phyloP scores from a whole-genome alignment of 2,329 filamentous ascomycete genomes.

The Chrysoporthe deuterocubensis region DNA sequence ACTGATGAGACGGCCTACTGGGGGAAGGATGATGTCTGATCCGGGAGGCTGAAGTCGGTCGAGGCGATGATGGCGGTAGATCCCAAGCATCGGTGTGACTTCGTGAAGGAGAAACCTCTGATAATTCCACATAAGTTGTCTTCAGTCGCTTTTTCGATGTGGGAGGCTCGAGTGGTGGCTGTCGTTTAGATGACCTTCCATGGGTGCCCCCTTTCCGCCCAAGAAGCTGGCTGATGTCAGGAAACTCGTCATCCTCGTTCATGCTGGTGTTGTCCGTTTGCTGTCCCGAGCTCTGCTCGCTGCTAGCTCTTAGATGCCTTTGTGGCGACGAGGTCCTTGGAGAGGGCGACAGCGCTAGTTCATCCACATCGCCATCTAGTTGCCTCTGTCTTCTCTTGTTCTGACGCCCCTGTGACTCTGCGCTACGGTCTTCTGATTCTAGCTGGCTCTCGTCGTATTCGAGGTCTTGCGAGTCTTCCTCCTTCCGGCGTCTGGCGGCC shows the following conservation, averaged over 20 bases:
- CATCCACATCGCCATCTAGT: slow-evolving; percentile 32
- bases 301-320: slow-evolving; percentile 34
- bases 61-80: slow-evolving; percentile 16
- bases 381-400: slow-evolving; percentile 42
- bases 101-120: neutral
- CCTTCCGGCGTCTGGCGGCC: slow-evolving; percentile 33
- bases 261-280: slow-evolving; percentile 39
- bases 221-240: slow-evolving; percentile 33
- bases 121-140: slow-evolving; percentile 6
- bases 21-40: slow-evolving; percentile 3
- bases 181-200: slow-evolving; percentile 32
- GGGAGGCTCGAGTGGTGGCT: slow-evolving; percentile 29
- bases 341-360: slow-evolving; percentile 37
- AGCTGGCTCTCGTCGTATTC: slow-evolving; percentile 59
- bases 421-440: slow-evolving; percentile 32
- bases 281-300: slow-evolving; percentile 35
- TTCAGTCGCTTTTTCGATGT: slow-evolving; percentile 35
- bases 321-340: slow-evolving; percentile 35
- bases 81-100: slow-evolving; percentile 16
- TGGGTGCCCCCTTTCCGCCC: slow-evolving; percentile 28
- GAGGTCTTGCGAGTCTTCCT: slow-evolving; percentile 49
- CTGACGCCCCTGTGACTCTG: slow-evolving; percentile 34
- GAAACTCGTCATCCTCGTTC: slow-evolving; percentile 39
- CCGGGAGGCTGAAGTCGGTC: slow-evolving; percentile 2
- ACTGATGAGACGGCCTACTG: neutral